Conservation (phyloP, 495 filamentous ascomycete species). For the Penicillium psychrofluorescens region DNA sequence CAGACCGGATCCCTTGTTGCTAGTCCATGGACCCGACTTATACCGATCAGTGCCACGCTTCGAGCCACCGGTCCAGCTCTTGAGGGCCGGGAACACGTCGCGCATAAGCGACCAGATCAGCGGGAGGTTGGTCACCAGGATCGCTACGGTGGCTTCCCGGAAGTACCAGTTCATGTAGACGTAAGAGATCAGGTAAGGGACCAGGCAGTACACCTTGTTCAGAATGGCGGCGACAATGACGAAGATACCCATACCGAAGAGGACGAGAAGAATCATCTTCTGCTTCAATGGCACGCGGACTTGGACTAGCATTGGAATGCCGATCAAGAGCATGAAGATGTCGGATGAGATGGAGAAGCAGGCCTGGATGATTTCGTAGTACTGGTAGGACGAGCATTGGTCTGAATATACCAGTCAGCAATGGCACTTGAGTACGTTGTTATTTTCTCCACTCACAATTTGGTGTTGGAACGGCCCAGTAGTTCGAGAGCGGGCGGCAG, state of each 20-base stretch:
- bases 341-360: constrained; percentile 61
- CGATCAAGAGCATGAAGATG: constrained; percentile 55
- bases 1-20: constrained; percentile 24
- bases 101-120: constrained; percentile 57
- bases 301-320: constrained; percentile 53
- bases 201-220: constrained; percentile 63
- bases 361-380: constrained; percentile 45
- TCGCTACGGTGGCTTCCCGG: constrained; percentile 59
- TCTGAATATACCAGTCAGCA: constrained; percentile 10
- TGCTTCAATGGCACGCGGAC: constrained; percentile 46
- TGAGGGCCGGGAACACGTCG: constrained; percentile 48
- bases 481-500: constrained; percentile 53
- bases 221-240: constrained; percentile 58
- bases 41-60: constrained; percentile 31
- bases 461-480: constrained; percentile 49
- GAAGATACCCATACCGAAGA: constrained; percentile 56
- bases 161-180: constrained; percentile 66
- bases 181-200: constrained; percentile 36
- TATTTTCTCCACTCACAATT: constrained; percentile 11
- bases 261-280: constrained; percentile 47
- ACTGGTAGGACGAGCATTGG: constrained; percentile 45
- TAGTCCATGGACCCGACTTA: constrained; percentile 30
- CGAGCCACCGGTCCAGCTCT: constrained; percentile 40
- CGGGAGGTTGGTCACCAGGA: constrained; percentile 60
- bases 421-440: not conserved